Percentiles rank a stretch among this genome's conserved stretches.
phyloP scores from a whole-genome alignment of 2,329 filamentous ascomycete genomes.

The Penicillium sp. region DNA sequence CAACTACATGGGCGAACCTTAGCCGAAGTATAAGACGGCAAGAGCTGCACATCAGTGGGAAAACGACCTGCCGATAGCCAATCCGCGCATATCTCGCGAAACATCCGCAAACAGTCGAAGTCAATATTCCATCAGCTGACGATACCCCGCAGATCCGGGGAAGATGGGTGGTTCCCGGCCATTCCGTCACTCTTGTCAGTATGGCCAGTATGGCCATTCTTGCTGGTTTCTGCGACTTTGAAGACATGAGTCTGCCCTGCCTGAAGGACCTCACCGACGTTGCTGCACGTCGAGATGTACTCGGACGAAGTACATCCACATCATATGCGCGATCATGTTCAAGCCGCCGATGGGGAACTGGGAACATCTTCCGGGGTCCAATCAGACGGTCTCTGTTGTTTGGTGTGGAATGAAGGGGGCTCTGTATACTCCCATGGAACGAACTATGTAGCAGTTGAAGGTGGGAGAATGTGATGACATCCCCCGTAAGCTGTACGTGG shows the following conservation, averaged over 20 bases:
- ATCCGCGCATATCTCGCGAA: not conserved
- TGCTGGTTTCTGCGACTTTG: no score
- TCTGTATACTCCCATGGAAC: not conserved
- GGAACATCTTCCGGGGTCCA: constrained; percentile 4
- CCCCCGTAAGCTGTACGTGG: no score
- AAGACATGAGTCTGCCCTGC: no score
- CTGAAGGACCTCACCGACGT: no score
- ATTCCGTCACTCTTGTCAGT: not conserved
- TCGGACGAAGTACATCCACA: not conserved
- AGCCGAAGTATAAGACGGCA: no score
- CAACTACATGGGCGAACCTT: no score
- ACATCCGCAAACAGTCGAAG: not conserved
- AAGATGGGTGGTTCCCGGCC: constrained; percentile 7
- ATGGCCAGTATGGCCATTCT: no score
- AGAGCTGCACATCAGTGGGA: constrained; percentile 12
- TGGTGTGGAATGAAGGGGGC: not conserved
- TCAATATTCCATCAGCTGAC: constrained; percentile 20
- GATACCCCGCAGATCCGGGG: constrained; percentile 25
- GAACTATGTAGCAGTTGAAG: not conserved
- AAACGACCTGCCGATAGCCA: not conserved
- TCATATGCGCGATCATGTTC: not conserved
- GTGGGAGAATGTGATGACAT: no score
- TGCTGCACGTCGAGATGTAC: no score
- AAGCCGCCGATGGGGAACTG: constrained; percentile 2
- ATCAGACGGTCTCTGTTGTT: not conserved